phyloP scores from a whole-genome alignment of 2,329 filamentous ascomycete species.

The Chrysoporthe austroafricana region DNA sequence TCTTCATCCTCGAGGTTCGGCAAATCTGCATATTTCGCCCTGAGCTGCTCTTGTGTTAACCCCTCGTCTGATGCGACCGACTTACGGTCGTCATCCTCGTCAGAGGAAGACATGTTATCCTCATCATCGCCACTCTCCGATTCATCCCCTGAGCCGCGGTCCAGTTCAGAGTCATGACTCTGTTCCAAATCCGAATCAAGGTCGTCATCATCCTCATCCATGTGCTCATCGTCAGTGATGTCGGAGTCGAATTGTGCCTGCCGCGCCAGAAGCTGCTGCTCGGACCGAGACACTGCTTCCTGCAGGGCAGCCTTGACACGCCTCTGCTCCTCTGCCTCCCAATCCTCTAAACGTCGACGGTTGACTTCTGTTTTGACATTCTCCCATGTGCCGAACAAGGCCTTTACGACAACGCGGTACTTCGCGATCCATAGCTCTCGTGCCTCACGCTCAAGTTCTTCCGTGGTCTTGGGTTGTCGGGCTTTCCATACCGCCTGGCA shows the following conservation, averaged over 20 bases:
- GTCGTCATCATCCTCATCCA: constrained; percentile 42
- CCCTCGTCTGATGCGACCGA: constrained; percentile 62
- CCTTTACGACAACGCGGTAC: constrained; percentile 72
- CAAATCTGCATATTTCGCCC: constrained; percentile 69
- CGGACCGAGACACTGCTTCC: constrained; percentile 73
- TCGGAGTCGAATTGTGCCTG: constrained; percentile 59
- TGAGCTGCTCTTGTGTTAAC: constrained; percentile 70
- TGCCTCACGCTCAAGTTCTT: constrained; percentile 82
- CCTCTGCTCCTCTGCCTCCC: constrained; percentile 67
- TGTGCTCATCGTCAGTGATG: constrained; percentile 46
- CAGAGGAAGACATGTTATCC: constrained; percentile 66
- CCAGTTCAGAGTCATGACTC: constrained; percentile 33
- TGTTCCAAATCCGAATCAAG: constrained; percentile 44
- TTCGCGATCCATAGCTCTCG: constrained; percentile 66
- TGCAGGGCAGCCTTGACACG: constrained; percentile 71
- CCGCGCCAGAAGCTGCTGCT: constrained; percentile 69
- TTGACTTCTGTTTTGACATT: constrained; percentile 67
- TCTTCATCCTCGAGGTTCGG: constrained; percentile 48
- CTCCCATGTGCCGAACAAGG: constrained; percentile 63
- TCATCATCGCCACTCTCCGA: constrained; percentile 45
- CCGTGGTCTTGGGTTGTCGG: constrained; percentile 73
- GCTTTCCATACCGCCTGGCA: constrained; percentile 76
- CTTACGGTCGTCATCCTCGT: constrained; percentile 61
- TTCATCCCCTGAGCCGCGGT: constrained; percentile 43
- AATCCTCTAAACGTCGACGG: constrained; percentile 60